Percentiles rank a stretch among this genome's conserved stretches.
These are phyloP conservation scores for Vinca minor DNA, from an alignment of 257 asterid species.

Conservation along the genomic window DNA sequence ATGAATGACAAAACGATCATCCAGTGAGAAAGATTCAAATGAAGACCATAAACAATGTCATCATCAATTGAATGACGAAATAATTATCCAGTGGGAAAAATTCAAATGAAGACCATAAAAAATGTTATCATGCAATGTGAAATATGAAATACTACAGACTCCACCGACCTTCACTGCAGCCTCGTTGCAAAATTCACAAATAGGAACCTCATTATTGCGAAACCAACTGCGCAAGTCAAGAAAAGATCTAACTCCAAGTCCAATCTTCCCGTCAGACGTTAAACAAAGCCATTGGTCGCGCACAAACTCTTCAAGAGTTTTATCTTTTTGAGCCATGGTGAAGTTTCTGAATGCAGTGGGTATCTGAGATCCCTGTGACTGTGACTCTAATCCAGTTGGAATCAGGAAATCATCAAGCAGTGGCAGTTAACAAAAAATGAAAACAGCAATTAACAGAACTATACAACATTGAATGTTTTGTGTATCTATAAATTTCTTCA, in stretches of 20 bases:
- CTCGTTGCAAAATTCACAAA: conserved; percentile 89
- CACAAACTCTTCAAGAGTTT: conserved; percentile 57
- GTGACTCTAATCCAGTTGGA: conserved; percentile 37
- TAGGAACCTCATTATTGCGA: conserved; percentile 60
- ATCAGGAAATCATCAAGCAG: conserved; percentile 28
- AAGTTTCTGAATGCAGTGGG: conserved; percentile 73
- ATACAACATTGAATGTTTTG: neutral
- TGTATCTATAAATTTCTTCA: neutral
- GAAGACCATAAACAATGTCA: no score
- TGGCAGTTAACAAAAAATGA: neutral
- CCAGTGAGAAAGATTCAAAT: no score
- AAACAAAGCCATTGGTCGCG: conserved; percentile 78
- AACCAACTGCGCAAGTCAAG: conserved; percentile 94
- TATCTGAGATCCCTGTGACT: conserved; percentile 47
- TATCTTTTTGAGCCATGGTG: conserved; percentile 73
- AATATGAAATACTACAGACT: neutral
- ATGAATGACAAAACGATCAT: no score
- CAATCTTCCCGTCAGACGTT: conserved; percentile 50
- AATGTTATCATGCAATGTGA: neutral
- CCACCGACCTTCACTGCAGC: conserved; percentile 75
- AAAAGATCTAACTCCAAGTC: conserved; percentile 82
- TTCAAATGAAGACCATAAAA: neutral
- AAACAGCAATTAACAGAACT: neutral
- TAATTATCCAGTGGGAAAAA: neutral
- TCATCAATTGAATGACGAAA: neutral